Evolutionary conservation across 352 stramenopile species (phyloP), one percentile per base, ranked within the genome.

Genomic region (Phytophthora hibernalis): DNA sequence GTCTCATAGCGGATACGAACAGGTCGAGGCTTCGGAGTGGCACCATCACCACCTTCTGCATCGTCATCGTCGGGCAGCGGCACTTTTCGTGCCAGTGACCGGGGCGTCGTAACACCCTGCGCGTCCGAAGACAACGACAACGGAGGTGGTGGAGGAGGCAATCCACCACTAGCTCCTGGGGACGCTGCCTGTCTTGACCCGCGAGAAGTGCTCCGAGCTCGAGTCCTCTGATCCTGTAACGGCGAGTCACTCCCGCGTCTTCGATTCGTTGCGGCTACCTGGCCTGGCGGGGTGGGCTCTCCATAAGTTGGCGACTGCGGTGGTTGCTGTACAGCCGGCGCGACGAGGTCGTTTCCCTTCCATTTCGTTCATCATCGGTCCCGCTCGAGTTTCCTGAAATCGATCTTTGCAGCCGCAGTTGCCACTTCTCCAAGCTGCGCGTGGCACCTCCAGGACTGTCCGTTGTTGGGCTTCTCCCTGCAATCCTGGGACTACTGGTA

Each of bases 1-100:
- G 68, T 83, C 47, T 93, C 84, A 59, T 96, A 96, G 31, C 83
- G 85, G 62, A 94, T 89, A 2, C 83, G 84, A 31, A 94, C 71
- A 11, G 82, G 81, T 21, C 82, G 77, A 21, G 74, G 26, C 33
- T 84, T 82, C 10, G 56, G 26, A n/a, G 63, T 55, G 2, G 42
- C 33, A 26, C 73, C 60, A 21, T 64, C 68, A 21, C 53, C 65
- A 48, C 21, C 21, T 44, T 65, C 63, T 43, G 49, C n/a, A 21
- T 18, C 45, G 24, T 55, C 54, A 33, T 61, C 54, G 31, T 69
- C 54, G 5, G 35, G 22, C 11, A 59, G 60, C 4, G 47, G 44
- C 11, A 72, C 52, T 10, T 74, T 74, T 20, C 70, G 50, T 20
- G 70, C 54, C 33, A 67, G 55, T 22, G 65, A 64, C 1, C 65